Conservation (phyloP, 768 basidiomycete species). For the Boletales sp. region DNA sequence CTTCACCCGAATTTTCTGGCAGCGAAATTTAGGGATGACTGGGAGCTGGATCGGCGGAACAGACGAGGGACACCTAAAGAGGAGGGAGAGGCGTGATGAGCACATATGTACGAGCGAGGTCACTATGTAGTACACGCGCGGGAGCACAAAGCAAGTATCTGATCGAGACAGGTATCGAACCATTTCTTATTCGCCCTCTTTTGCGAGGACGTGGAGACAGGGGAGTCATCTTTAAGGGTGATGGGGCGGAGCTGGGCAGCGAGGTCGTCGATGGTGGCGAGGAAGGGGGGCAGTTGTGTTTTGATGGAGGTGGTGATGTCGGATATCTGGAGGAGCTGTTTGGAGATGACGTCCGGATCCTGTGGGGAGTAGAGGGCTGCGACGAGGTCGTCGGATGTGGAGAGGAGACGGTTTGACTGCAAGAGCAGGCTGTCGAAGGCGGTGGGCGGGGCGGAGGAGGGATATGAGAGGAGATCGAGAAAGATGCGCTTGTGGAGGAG, state of each 20-base stretch:
- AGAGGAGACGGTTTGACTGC: slow-evolving; percentile 49
- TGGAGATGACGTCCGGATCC: slow-evolving; percentile 38
- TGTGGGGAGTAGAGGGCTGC: slow-evolving; percentile 67
- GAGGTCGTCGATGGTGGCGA: slow-evolving; percentile 23
- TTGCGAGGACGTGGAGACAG: slow-evolving; percentile 4
- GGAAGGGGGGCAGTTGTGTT: slow-evolving; percentile 21
- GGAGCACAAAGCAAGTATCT: slow-evolving; percentile 46
- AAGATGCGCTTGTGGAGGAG: slow-evolving; percentile 62
- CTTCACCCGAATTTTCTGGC: slow-evolving; percentile 61
- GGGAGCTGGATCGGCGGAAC: slow-evolving; percentile 39
- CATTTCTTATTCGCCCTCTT: slow-evolving; percentile 47
- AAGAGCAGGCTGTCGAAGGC: slow-evolving; percentile 50
- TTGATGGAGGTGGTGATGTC: slow-evolving; percentile 37
- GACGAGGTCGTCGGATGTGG: slow-evolving; percentile 62
- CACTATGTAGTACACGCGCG: slow-evolving; percentile 5
- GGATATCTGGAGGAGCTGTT: slow-evolving; percentile 38
- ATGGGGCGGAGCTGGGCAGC: slow-evolving; percentile 22
- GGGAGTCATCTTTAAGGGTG: slow-evolving; percentile 9
- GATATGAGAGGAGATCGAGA: slow-evolving; percentile 43
- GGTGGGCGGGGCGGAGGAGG: slow-evolving; percentile 22
- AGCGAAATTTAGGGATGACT: slow-evolving; percentile 53
- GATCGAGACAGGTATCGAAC: slow-evolving; percentile 63
- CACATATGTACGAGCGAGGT: background rate
- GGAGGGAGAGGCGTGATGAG: slow-evolving; percentile 35
- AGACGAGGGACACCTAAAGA: slow-evolving; percentile 24